Evolutionary conservation across 805 yeast genomes (phyloP), one percentile per base, ranked within the genome.

Genomic region (Suhomyces kilbournensis): DNA sequence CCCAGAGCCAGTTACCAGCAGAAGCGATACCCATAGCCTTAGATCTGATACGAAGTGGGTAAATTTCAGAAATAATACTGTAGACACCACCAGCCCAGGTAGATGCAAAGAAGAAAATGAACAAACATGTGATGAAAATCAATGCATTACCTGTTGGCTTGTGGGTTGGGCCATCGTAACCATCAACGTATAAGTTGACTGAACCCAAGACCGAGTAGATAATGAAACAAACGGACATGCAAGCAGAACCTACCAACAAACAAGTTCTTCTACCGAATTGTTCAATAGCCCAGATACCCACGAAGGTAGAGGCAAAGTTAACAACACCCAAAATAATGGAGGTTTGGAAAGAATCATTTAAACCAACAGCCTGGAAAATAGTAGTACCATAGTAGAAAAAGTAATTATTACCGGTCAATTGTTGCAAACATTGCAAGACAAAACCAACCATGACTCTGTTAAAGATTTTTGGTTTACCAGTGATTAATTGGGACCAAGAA

Each of bases 31-130:
- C 55, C 67, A 64, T 63, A 30, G 61, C 65, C 59, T 63, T 81
- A 32, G 81, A 69, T 69, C 84, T 81, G 58, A 84, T 82, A 71
- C 85, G 80, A 57, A 82, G 75, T 55, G 90, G 90, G 68, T 82
- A 86, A 44, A 84, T 71, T 67, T 86, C 92, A 44, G 88, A 80
- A 22, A 84, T 82, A 55, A 85, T 77, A 46, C 83, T 83, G 71
- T 78, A 85, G 35, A 83, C 81, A 56, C 83, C 82, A 52, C 90
- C 89, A 40, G 89, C 91, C 85, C 89, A 83, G n/a, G 90, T 82
- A 23, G 83, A 76, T 3, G 92, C 91, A 64, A 86, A 86, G 67
- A 76, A 82, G 69, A 82, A 74, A 53, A 86, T 81, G 71, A 77
- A 86, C 49, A 84, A 63, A 71, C 88, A 84, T 6, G 90, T 77